Evolutionary conservation across 495 filamentous ascomycete species (phyloP).

Genomic region (Neurospora sp.): DNA sequence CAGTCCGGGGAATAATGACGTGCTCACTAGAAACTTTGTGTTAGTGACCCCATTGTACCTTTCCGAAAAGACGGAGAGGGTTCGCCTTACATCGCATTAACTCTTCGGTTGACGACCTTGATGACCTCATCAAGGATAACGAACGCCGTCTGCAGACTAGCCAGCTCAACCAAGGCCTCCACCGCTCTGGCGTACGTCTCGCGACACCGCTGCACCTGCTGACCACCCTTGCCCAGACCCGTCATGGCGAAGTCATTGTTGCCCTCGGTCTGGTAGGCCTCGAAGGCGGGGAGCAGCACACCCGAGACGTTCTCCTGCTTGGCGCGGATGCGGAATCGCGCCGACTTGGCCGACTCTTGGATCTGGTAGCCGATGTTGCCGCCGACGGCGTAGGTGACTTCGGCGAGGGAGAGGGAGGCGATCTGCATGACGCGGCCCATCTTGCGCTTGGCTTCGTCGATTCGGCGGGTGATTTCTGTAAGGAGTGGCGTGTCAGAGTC

Average conservation of each 20-base stretch:
- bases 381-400: slow-evolving; percentile 95
- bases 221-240: slow-evolving; percentile 90
- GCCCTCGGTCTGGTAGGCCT: slow-evolving; percentile 75
- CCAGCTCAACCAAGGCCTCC: slow-evolving; percentile 92
- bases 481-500: neutral
- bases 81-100: slow-evolving; percentile 75
- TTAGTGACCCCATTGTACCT: neutral
- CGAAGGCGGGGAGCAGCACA: slow-evolving; percentile 86
- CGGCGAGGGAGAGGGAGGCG: slow-evolving; percentile 92
- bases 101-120: slow-evolving; percentile 97
- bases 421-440: slow-evolving; percentile 99
- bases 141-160: slow-evolving; percentile 95
- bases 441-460: slow-evolving; percentile 98
- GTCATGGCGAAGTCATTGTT: slow-evolving; percentile 95
- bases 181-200: slow-evolving; percentile 97
- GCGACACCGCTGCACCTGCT: slow-evolving; percentile 88
- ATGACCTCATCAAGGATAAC: slow-evolving; percentile 98
- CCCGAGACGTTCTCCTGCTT: slow-evolving; percentile 98
- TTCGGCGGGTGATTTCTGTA: slow-evolving; percentile 85
- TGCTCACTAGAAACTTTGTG: slow-evolving; percentile 50
- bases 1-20: slow-evolving; percentile 95
- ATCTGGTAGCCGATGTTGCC: slow-evolving; percentile 95
- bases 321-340: slow-evolving; percentile 82
- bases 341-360: slow-evolving; percentile 87
- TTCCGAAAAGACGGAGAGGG: neutral